Conservation (phyloP, 352 stramenopile species). For the Phytophthora fragariae region DNA sequence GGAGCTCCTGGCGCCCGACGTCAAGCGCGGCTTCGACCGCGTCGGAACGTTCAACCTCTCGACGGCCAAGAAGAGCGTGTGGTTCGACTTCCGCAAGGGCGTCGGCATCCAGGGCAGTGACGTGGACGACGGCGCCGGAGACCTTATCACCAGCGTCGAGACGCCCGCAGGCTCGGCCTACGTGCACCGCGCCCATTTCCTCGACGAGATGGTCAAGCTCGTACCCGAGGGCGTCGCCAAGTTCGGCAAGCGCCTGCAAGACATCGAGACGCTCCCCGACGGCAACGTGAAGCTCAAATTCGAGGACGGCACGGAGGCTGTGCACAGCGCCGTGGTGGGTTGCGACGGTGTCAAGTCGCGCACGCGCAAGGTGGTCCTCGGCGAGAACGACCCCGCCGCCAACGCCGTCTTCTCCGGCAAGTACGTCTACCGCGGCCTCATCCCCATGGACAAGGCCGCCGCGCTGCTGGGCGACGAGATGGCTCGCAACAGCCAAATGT, state of each 20-base stretch:
- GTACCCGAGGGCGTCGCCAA: conserved; percentile 37
- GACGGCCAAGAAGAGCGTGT: conserved; percentile 44
- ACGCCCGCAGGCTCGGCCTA: conserved; percentile 42
- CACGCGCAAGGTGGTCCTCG: conserved; percentile 39
- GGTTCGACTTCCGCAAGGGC: conserved; percentile 48
- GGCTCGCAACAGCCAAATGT: conserved; percentile 51
- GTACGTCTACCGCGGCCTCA: conserved; percentile 45
- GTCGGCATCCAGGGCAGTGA: conserved; percentile 31
- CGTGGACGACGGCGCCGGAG: conserved; percentile 27
- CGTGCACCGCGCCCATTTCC: conserved; percentile 45
- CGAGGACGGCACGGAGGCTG: conserved; percentile 37
- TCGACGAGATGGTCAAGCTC: conserved; percentile 42
- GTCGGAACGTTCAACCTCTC: conserved; percentile 48
- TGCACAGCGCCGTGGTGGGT: conserved; percentile 41
- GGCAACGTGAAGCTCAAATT: conserved; percentile 47
- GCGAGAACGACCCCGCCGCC: conserved; percentile 35
- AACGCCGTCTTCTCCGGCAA: conserved; percentile 45
- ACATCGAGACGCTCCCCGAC: conserved; percentile 39
- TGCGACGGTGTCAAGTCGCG: conserved; percentile 46
- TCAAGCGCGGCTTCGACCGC: conserved; percentile 44
- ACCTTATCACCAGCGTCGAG: conserved; percentile 44
- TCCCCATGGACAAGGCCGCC: conserved; percentile 46
- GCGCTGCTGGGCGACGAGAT: conserved; percentile 42
- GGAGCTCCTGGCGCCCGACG: conserved; percentile 36
- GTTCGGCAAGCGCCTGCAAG: conserved; percentile 43